A percentile compares a stretch with the other conserved stretches of the same genome.
Evolutionary conservation across 148 eudicot species (phyloP).

Genomic region (Cornus controversa): DNA sequence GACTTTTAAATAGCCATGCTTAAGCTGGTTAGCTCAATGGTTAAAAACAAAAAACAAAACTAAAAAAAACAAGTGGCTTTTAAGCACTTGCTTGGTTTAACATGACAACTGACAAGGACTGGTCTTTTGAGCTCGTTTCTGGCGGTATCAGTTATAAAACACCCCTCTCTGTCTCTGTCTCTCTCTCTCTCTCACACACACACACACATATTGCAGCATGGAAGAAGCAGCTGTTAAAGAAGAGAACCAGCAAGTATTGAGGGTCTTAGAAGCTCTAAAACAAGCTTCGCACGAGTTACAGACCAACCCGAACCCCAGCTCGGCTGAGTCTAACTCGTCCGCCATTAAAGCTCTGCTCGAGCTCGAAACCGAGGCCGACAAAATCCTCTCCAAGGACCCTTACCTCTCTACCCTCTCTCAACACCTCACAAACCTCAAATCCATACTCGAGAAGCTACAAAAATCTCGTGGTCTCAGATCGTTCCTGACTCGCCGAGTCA

Average conservation of each 20-base stretch:
- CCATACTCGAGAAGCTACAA: conserved; percentile 36
- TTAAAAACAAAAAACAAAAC: too few relatives aligned
- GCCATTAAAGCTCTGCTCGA: conserved; percentile 76
- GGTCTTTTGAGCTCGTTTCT: neutral
- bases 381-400: conserved; percentile 64
- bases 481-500: conserved; percentile 51
- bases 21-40: too few relatives aligned
- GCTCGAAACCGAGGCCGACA: conserved; percentile 60
- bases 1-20: too few relatives aligned
- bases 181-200: conserved; percentile 5
- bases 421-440: conserved; percentile 59
- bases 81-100: neutral
- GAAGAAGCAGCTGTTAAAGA: conserved; percentile 35
- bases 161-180: conserved; percentile 12
- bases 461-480: conserved; percentile 34
- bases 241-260: conserved; percentile 41
- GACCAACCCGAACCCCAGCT: conserved; percentile 32
- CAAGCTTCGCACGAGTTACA: conserved; percentile 72
- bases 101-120: neutral
- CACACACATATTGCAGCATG: conserved; percentile 18
- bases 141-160: neutral
- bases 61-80: neutral
- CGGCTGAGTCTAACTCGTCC: conserved; percentile 43
- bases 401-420: conserved; percentile 48
- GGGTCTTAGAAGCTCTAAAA: conserved; percentile 57